These are phyloP conservation scores for Globisporangium mamillatum DNA, from an alignment of 352 stramenopile species.

Conservation along the genomic window DNA sequence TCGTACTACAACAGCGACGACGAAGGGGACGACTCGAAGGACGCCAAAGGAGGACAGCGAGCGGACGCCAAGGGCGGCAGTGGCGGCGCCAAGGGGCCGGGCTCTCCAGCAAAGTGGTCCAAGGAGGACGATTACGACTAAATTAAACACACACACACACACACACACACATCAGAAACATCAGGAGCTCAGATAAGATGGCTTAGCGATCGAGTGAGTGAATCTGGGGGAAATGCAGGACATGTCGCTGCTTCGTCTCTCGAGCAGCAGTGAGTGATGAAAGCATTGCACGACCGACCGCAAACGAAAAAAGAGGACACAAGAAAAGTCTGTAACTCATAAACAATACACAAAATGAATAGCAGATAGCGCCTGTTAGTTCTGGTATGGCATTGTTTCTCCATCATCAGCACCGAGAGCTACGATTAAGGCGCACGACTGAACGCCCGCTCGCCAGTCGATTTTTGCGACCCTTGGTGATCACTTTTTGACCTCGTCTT, in stretches of 20 bases:
- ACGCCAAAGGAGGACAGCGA: slow-evolving; percentile 23
- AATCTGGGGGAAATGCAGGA: not conserved
- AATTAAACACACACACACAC: slow-evolving; percentile 16
- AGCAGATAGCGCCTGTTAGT: not conserved
- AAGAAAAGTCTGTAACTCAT: not conserved
- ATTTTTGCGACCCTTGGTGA: not conserved
- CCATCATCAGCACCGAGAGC: not conserved
- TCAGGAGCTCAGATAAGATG: not conserved
- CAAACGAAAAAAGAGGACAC: not conserved
- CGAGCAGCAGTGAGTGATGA: not conserved
- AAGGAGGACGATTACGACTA: slow-evolving; percentile 91
- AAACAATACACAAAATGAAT: not conserved
- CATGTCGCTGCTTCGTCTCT: not conserved
- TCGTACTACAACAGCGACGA: slow-evolving; percentile 89
- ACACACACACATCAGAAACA: not conserved
- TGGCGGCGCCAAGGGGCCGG: slow-evolving; percentile 29
- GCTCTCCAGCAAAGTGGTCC: slow-evolving; percentile 74
- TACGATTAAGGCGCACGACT: not conserved
- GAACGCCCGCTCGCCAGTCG: too few relatives aligned
- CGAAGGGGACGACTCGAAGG: slow-evolving; percentile 53
- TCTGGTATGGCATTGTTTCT: not conserved
- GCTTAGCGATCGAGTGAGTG: not conserved
- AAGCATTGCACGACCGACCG: not conserved
- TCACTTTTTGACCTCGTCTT: too few relatives aligned
- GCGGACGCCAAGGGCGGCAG: slow-evolving; percentile 66